These are phyloP conservation scores for Sutorius australiensis DNA, from an alignment of 768 basidiomycete species.

Conservation along the genomic window DNA sequence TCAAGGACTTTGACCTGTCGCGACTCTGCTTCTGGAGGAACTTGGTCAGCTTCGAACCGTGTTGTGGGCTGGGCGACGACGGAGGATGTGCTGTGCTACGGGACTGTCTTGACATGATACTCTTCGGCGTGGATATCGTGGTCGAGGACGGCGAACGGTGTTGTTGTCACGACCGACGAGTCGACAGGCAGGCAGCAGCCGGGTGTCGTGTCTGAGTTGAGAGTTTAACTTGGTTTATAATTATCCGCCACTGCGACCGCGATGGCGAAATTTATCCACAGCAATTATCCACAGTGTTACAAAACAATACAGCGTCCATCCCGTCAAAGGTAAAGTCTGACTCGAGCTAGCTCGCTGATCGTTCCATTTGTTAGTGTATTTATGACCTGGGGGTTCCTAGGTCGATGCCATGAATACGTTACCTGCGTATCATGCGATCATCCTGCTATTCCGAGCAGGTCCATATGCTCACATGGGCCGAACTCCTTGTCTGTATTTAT, in stretches of 20 bases:
- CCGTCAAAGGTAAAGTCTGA: background rate
- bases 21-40: constrained; percentile 64
- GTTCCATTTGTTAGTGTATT: background rate
- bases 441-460: background rate
- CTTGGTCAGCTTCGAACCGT: constrained; percentile 57
- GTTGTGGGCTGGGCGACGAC: constrained; percentile 39
- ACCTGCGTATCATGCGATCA: background rate
- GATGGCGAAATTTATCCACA: constrained; percentile 17
- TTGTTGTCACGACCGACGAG: constrained; percentile 19
- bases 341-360: background rate
- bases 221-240: constrained; percentile 30
- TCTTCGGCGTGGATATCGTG: constrained; percentile 1
- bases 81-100: constrained; percentile 42
- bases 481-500: too few relatives aligned
- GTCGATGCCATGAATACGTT: background rate
- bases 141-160: constrained; percentile 9
- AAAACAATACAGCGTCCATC: constrained; percentile 1
- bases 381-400: background rate
- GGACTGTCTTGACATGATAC: constrained; percentile 45
- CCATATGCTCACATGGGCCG: background rate
- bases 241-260: constrained; percentile 14
- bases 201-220: constrained; percentile 15
- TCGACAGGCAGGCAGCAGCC: constrained; percentile 9
- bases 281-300: background rate
- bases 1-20: constrained; percentile 57